Evolutionary conservation across 1,284 basidiomycete species (phyloP), one percentile per base, ranked within the genome.

Genomic region (Tetrapyrgos nigripes): DNA sequence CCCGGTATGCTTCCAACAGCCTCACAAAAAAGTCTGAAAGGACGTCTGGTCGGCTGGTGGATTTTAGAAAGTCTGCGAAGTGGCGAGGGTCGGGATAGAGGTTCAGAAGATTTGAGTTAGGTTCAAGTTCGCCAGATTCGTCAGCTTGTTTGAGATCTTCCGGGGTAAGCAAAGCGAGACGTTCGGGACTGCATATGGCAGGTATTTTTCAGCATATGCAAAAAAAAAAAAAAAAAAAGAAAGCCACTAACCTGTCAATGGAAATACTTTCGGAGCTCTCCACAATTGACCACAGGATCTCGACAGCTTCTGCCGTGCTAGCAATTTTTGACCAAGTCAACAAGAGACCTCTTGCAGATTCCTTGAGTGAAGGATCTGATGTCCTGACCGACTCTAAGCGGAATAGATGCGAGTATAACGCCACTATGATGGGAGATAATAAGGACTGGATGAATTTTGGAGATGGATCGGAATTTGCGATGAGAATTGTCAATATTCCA

Each of bases 391-490:
- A 72, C 23, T 84, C 79, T 19, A 94, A 68, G 55, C 85, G 75
- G 49, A 79, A 79, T 4, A 82, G 73, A 3, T 96, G 77, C 1
- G 86, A 79, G 69, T 93, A 93, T 2, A 96, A 70, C 1, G 85
- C 74, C 0, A 88, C 75, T 0, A 91, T 66, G 47, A 95, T 84
- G 1, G 92, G 90, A 2, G 86, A 85, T 14, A 96, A 72, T 5
- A 94, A 66, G 14, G 76, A 73, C 0, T 87, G 81, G 47, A 92
- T 82, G 37, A 93, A 80, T 2, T 76, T 72, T 0, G 92, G 89
- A 1, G 91, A 88, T 3, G 93, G 92, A 61, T 95, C 93, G 4
- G 88, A 86, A 63, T 93, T 91, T 5, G 85, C 80, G 3, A 94
- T 72, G 24, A 94, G 76, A 2, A 76, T 79, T 55, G 85, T 76